Base-by-base conservation (phyloP, 768 basidiomycete species). In the Trametes meyenii region DNA sequence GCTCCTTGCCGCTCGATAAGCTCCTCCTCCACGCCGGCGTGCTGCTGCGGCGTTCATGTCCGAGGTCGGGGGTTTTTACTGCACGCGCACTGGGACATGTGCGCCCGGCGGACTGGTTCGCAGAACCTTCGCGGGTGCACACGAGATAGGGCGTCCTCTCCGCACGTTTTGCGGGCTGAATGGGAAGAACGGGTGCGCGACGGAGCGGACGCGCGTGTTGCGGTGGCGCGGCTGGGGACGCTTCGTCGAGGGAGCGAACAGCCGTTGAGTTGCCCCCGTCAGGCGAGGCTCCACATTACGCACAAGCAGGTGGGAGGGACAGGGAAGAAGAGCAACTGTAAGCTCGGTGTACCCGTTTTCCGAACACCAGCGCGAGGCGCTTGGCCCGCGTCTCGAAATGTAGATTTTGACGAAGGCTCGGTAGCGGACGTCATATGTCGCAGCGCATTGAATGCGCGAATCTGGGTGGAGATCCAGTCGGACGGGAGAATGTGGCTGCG, bases 401-500 rank as follows among this genome's bases (percentile, higher is more conserved):
- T 50, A 40, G 33, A 33, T 33, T 33, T 33, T 33, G 29, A 33
- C 29, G 29, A 33, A 33, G 29, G 29, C 29, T 33, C 29, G 14
- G 12, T 24, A 4, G 45, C 45, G 45, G n/a, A 44, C 43, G 43
- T 44, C 45, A 46, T n/a, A n/a, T 19, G n/a, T 26, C 8, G 19
- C 23, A 46, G 45, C 45, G 12, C 13, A 19, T 46, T 16, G 49
- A 50, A n/a, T 45, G 44, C n/a, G 10, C 44, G 21, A 10, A 17
- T 10, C 44, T 8, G 26, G 24, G 33, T 50, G 50, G 36, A 50
- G 51, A 52, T 49, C 29, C 13, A 19, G 33, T 12, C 33, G 23
- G n/a, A 7, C 61, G 55, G 61, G 5, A 46, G 58, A 62, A 58
- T 62, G 61, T 58, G 56, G 61, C 61, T 48, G 51, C 50, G 61